phyloP scores from a whole-genome alignment of 75 land plant species.

The Cunninghamia lanceolata region DNA sequence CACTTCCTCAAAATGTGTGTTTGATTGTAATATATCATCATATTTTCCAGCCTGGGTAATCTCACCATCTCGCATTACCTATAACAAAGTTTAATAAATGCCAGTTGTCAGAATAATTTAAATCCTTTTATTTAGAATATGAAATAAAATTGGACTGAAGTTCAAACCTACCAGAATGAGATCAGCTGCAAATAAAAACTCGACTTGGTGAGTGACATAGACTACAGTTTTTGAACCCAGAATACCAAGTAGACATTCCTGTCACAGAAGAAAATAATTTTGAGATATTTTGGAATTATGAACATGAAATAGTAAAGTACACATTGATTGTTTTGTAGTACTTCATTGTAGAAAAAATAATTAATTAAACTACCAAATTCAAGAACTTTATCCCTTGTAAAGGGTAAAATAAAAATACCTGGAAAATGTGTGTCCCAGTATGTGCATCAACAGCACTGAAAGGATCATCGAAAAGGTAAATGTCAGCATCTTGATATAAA shows the following conservation, averaged over 20 bases:
- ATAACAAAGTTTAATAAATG: not conserved
- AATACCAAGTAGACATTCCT: conserved; percentile 46
- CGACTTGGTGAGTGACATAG: conserved; percentile 53
- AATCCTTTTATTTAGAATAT: not conserved
- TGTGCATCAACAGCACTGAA: conserved; percentile 98
- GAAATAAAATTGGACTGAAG: not conserved
- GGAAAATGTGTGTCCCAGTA: conserved; percentile 53
- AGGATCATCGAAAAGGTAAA: conserved; percentile 71
- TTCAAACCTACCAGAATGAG: conserved; percentile 12
- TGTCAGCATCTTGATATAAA: too few species aligned
- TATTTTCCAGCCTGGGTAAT: conserved; percentile 74
- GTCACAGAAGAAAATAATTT: not conserved
- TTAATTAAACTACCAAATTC: too few species aligned
- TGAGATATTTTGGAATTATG: not conserved
- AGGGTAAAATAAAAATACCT: too few species aligned
- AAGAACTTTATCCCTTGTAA: too few species aligned
- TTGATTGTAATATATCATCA: conserved; percentile 48
- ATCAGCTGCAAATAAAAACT: conserved; percentile 43
- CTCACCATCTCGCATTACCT: conserved; percentile 85
- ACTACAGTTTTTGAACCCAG: conserved; percentile 43
- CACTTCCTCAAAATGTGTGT: conserved; percentile 63
- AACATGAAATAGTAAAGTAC: not conserved
- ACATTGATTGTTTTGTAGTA: not conserved
- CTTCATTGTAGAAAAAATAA: not conserved
- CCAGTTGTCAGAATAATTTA: not conserved